Conservation (phyloP, 257 asterid species). For the Coffea eugenioides region DNA sequence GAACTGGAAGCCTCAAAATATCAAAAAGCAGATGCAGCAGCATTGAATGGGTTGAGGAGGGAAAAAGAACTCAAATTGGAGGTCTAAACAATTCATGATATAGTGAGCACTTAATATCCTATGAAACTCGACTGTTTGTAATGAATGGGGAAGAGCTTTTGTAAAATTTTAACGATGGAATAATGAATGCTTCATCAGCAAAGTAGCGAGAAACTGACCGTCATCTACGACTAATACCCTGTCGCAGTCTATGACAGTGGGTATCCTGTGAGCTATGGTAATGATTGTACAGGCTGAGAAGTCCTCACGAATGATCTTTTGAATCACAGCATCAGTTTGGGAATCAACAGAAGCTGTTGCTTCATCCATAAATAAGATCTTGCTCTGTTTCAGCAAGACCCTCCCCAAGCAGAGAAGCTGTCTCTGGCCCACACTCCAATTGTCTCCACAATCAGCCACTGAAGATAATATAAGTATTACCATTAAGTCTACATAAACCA, state of each 20-base stretch:
- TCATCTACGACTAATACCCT: slow-evolving; percentile 60
- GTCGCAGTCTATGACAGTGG: slow-evolving; percentile 71
- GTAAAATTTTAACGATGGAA: background rate
- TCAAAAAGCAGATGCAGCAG: background rate
- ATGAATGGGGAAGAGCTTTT: background rate
- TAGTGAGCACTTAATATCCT: background rate
- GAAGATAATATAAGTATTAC: background rate
- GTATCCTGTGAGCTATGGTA: slow-evolving; percentile 81
- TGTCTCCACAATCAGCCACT: slow-evolving; percentile 71
- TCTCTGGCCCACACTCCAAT: slow-evolving; percentile 84
- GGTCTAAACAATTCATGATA: background rate
- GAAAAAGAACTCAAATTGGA: too few species aligned
- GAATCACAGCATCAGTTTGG: slow-evolving; percentile 65
- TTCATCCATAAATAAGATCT: slow-evolving; percentile 69
- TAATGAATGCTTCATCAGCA: background rate
- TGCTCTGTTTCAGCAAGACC: slow-evolving; percentile 61
- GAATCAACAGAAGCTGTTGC: slow-evolving; percentile 93
- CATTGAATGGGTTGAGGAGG: background rate
- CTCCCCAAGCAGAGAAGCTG: slow-evolving; percentile 80
- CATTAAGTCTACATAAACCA: background rate
- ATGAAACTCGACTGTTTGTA: background rate
- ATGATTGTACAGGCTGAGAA: slow-evolving; percentile 59
- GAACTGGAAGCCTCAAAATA: background rate
- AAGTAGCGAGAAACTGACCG: slow-evolving; percentile 41
- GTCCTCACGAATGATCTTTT: slow-evolving; percentile 59